phyloP scores from a whole-genome alignment of 169 alveolate genomes.

The Besnoitia besnoiti region DNA sequence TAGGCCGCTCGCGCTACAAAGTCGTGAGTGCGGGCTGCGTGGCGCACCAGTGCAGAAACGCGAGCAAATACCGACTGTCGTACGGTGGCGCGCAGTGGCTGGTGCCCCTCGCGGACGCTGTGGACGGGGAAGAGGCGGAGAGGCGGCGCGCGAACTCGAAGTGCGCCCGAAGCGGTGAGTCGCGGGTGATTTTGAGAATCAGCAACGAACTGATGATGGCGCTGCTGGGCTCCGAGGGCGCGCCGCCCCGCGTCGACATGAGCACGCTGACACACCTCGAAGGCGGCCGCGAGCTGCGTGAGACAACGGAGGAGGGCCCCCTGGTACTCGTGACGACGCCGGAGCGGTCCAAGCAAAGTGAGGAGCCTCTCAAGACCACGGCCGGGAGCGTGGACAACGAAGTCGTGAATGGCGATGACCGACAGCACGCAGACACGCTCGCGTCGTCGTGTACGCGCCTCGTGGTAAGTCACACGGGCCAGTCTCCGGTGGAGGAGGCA shows the following conservation, averaged over 20 bases:
- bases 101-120: conserved; percentile 23
- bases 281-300: conserved; percentile 11
- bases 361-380: too few relatives aligned
- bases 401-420: too few relatives aligned
- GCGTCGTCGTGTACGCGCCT: too few relatives aligned
- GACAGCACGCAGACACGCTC: too few relatives aligned
- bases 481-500: too few relatives aligned
- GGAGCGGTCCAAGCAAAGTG: too few relatives aligned
- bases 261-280: not conserved
- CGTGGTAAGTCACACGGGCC: too few relatives aligned
- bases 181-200: not conserved
- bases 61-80: conserved; percentile 36
- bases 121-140: not conserved
- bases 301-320: conserved; percentile 21
- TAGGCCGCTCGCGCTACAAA: conserved; percentile 46
- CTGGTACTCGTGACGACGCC: conserved; percentile 21
- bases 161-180: not conserved
- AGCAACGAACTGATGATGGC: not conserved
- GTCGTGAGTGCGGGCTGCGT: conserved; percentile 49
- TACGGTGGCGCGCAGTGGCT: conserved; percentile 53
- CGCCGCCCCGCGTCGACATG: conserved; percentile 26
- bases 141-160: not conserved
- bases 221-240: not conserved
- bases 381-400: too few relatives aligned
- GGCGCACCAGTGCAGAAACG: conserved; percentile 23